Conservation (phyloP, 139 green algal genomes). For the Chlorella sp. region DNA sequence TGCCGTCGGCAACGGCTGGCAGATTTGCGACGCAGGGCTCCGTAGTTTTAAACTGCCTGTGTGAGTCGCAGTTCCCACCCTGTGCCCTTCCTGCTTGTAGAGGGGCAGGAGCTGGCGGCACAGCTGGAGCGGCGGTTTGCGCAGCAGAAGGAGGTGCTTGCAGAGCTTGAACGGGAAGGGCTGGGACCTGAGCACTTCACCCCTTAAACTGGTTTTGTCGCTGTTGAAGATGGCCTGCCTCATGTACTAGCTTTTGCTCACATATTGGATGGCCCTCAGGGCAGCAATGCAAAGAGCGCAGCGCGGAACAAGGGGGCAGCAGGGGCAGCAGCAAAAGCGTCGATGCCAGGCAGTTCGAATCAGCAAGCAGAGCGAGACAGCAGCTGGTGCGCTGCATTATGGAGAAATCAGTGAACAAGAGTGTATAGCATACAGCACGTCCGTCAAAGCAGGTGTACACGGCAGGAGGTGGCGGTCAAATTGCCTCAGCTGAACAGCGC, state of each 20-base stretch:
- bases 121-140: not conserved
- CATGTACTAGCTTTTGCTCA: too few relatives aligned
- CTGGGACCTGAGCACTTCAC: conserved; percentile 3
- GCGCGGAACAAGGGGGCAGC: too few relatives aligned
- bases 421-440: not conserved
- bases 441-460: not conserved
- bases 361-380: not conserved
- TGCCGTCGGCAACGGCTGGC: too few relatives aligned
- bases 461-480: not conserved
- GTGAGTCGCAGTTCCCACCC: not conserved
- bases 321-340: not conserved
- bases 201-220: too few relatives aligned
- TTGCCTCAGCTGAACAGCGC: not conserved
- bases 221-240: too few relatives aligned
- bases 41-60: not conserved
- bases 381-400: not conserved
- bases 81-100: not conserved
- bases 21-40: not conserved
- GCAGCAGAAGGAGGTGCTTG: not conserved
- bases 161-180: not conserved
- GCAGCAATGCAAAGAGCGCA: not conserved
- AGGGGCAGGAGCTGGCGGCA: not conserved
- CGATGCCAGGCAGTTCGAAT: not conserved
- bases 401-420: not conserved
- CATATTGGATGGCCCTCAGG: too few relatives aligned